A percentile compares a stretch with the other conserved stretches of the same genome.
These are phyloP conservation scores for Abortiporus biennis DNA, from an alignment of 1,284 basidiomycete species.

Conservation along the genomic window DNA sequence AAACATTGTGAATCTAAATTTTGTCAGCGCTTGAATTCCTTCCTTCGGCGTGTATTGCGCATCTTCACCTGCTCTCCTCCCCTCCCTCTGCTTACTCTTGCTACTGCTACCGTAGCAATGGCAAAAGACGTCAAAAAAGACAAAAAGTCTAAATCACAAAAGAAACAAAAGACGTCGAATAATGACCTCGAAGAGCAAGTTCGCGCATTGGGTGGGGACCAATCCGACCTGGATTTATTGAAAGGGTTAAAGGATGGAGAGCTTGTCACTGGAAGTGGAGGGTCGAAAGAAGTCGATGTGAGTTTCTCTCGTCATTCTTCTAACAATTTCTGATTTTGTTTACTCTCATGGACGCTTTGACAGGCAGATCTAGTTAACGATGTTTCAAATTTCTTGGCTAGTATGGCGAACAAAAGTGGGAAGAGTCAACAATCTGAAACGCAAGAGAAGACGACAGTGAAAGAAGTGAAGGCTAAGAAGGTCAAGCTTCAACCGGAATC, in stretches of 20 bases:
- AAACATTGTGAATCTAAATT: no score
- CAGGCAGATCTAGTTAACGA: slow-evolving; percentile 45
- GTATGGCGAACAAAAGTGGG: slow-evolving; percentile 41
- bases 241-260: neutral
- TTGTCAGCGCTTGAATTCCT: no score
- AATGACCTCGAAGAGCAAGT: neutral
- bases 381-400: slow-evolving; percentile 54
- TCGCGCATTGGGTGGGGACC: neutral
- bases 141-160: no score
- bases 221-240: neutral
- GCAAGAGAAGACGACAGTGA: neutral
- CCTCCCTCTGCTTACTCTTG: no score
- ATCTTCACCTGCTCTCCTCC: no score
- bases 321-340: slow-evolving; percentile 7
- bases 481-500: neutral
- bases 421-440: slow-evolving; percentile 2
- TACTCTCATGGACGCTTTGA: no score
- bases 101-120: no score
- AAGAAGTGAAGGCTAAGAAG: neutral
- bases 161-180: neutral
- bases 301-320: neutral
- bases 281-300: slow-evolving; percentile 18
- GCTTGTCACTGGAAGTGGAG: neutral
- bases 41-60: no score
- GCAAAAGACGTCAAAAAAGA: no score